A percentile compares a stretch with the other conserved stretches of the same genome.
Evolutionary conservation across 2,329 filamentous ascomycete genomes (phyloP).

Genomic region (Passalora sequoiae): DNA sequence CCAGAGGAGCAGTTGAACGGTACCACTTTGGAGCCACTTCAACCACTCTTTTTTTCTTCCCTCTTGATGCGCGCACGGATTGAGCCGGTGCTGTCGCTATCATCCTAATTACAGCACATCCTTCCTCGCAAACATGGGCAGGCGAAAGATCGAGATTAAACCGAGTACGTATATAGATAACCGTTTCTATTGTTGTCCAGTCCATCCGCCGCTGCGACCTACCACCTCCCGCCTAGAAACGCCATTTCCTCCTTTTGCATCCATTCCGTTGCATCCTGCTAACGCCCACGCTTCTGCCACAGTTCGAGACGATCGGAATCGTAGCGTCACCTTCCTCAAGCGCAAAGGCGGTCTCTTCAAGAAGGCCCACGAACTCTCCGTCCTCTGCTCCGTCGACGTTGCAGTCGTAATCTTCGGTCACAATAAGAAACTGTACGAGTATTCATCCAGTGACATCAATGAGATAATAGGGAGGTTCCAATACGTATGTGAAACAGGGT

Average conservation of each 20-base stretch:
- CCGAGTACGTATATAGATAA: slow-evolving; percentile 35
- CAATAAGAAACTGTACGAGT: slow-evolving; percentile 99
- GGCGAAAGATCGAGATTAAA: slow-evolving; percentile 99
- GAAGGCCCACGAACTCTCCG: slow-evolving; percentile 97
- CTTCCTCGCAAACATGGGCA: slow-evolving; percentile 62
- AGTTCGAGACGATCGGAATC: slow-evolving; percentile 25
- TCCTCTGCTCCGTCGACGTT: slow-evolving; percentile 96
- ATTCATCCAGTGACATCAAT: slow-evolving; percentile 88
- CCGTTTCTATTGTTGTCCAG: neutral
- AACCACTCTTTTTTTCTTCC: no score
- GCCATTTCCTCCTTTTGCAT: no score
- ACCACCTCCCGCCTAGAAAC: no score
- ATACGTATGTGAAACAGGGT: slow-evolving; percentile 63
- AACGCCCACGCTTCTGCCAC: neutral
- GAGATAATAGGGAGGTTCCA: slow-evolving; percentile 83
- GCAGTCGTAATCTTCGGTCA: slow-evolving; percentile 97
- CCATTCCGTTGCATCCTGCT: neutral
- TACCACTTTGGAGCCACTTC: no score
- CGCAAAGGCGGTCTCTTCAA: slow-evolving; percentile 98
- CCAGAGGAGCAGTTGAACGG: no score
- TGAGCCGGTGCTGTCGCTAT: neutral
- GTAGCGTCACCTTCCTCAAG: slow-evolving; percentile 75
- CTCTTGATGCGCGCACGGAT: neutral
- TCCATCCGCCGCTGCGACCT: neutral
- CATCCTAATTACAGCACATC: neutral